Evolutionary conservation across 1,284 basidiomycete genomes (phyloP).

Genomic region (Apiotrichum mycotoxinovorans): DNA sequence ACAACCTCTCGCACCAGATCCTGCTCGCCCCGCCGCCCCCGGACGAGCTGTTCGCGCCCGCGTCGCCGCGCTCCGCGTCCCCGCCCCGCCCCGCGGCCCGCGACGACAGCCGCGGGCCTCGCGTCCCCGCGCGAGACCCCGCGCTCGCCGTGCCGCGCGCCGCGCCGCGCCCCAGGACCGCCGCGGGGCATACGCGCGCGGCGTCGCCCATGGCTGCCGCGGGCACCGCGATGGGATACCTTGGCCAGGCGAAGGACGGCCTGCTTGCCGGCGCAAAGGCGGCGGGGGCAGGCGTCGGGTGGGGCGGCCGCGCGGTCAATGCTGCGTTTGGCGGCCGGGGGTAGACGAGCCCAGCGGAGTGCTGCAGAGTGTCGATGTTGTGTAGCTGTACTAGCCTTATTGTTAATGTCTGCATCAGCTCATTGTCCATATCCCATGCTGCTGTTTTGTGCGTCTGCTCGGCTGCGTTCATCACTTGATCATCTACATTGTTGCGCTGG

Average conservation of each 20-base stretch:
- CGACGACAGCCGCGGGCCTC: constrained; percentile 11
- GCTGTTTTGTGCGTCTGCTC: no score
- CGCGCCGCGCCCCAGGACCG: background rate
- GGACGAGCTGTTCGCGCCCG: constrained; percentile 38
- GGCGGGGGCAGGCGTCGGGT: constrained; percentile 8
- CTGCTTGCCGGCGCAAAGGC: constrained; percentile 38
- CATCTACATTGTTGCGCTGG: no score
- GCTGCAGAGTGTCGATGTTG: background rate
- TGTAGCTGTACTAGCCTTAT: background rate
- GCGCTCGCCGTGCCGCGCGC: constrained; percentile 3
- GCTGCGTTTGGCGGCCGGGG: constrained; percentile 16
- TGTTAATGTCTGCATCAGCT: background rate
- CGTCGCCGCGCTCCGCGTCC: constrained; percentile 32
- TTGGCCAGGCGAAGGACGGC: constrained; percentile 47
- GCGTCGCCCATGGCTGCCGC: constrained; percentile 6
- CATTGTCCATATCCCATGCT: no score
- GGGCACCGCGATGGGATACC: constrained; percentile 33
- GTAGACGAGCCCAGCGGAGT: background rate
- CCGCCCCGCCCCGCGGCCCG: constrained; percentile 25
- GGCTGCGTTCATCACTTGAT: no score
- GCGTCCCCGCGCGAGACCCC: constrained; percentile 22
- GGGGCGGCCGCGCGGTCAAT: constrained; percentile 29
- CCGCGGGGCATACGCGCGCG: background rate
- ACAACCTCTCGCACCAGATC: constrained; percentile 41
- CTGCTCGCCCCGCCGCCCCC: constrained; percentile 41